A percentile compares a stretch with the other conserved stretches of the same genome.
Conservation (phyloP, 2,329 filamentous ascomycete species). For the Cyphellophora europaea region DNA sequence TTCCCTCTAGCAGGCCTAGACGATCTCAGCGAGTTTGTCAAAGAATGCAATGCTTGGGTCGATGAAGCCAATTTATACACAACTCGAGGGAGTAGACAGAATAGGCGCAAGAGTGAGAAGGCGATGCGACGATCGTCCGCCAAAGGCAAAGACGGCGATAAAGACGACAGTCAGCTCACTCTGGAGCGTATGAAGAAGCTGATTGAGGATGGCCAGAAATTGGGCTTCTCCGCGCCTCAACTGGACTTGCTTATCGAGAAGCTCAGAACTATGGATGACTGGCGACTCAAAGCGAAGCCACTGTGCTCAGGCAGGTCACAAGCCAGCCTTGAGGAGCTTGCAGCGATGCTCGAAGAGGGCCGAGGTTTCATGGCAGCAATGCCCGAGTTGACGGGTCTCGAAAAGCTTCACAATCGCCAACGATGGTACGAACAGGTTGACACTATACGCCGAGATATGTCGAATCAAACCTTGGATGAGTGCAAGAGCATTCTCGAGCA, state of each 20-base stretch:
- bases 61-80: constrained; percentile 95
- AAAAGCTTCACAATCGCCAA: constrained; percentile 71
- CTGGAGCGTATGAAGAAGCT: constrained; percentile 82
- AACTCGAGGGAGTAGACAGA: constrained; percentile 94
- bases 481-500: constrained; percentile 70
- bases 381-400: constrained; percentile 74
- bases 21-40: constrained; percentile 79
- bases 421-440: constrained; percentile 79
- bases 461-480: constrained; percentile 64
- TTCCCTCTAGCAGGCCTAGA: constrained; percentile 76
- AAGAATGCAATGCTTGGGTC: constrained; percentile 94
- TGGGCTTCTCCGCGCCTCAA: constrained; percentile 90
- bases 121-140: constrained; percentile 63
- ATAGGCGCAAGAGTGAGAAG: constrained; percentile 89
- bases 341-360: constrained; percentile 84
- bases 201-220: constrained; percentile 69
- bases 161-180: constrained; percentile 68
- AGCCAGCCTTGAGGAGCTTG: constrained; percentile 63
- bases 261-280: constrained; percentile 72
- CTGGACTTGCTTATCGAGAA: constrained; percentile 79
- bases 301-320: constrained; percentile 58
- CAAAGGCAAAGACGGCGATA: constrained; percentile 76
- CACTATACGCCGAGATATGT: constrained; percentile 51
- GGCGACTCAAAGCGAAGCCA: constrained; percentile 65
- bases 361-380: constrained; percentile 85